These are phyloP conservation scores for Epichloe scottii DNA, from an alignment of 2,329 filamentous ascomycete genomes.

Conservation along the genomic window DNA sequence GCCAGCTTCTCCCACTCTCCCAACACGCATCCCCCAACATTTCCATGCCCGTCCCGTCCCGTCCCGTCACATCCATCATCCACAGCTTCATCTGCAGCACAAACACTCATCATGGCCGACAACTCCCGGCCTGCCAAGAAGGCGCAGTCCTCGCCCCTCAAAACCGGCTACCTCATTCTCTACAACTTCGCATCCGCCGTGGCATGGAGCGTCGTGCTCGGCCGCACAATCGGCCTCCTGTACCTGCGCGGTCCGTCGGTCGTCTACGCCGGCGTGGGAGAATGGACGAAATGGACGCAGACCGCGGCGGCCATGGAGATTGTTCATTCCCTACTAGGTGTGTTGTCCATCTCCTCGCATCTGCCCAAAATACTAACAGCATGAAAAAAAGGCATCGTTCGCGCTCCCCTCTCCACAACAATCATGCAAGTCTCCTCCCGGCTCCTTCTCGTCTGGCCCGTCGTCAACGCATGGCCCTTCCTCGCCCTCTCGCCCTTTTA, in stretches of 20 bases:
- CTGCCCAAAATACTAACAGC: not conserved
- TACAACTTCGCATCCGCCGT: conserved; percentile 74
- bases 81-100: not conserved
- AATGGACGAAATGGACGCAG: conserved; percentile 69
- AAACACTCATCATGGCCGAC: not conserved
- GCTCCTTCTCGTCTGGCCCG: conserved; percentile 77
- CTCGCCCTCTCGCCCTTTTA: conserved; percentile 52
- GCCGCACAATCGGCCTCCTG: conserved; percentile 47
- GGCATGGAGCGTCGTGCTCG: conserved; percentile 68
- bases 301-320: conserved; percentile 75
- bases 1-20: not conserved
- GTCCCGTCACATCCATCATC: not conserved
- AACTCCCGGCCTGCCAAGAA: not conserved
- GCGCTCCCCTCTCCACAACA: conserved; percentile 75
- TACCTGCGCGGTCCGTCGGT: conserved; percentile 39
- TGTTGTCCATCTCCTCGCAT: conserved; percentile 11
- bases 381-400: conserved; percentile 56
- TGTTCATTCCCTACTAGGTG: conserved; percentile 66
- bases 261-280: conserved; percentile 50
- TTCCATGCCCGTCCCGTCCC: not conserved
- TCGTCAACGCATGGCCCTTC: conserved; percentile 62
- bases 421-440: conserved; percentile 81
- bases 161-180: conserved; percentile 60
- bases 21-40: not conserved
- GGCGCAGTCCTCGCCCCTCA: conserved; percentile 15